Evolutionary conservation across 2,329 filamentous ascomycete genomes (phyloP), one percentile per base, ranked within the genome.

Genomic region (Calonectria ilicicola): DNA sequence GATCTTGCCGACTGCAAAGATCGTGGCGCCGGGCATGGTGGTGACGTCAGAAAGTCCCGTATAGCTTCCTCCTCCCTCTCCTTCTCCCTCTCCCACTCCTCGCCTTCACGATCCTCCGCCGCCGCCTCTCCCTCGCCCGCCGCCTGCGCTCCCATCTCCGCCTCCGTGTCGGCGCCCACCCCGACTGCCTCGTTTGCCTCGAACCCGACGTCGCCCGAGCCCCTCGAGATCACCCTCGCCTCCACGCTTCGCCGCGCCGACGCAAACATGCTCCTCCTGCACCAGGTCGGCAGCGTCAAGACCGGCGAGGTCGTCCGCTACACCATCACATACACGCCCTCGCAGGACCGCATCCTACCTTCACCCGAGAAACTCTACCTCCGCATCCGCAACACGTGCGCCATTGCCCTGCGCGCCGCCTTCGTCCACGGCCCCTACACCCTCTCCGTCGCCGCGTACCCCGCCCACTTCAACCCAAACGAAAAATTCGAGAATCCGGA

Each of bases 401-500:
- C 95, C 70, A 94, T 98, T 75, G 94, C 97, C 19, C 88, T 98
- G 46, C 94, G 97, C 80, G 97, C 97, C 67, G 97, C 97, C 69
- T 99, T 98, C 83, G 93, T 99, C 67, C 97, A 98, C 85, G 97
- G 97, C 0, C 97, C 97, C 1, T 99, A 99, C 82, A 97, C 93
- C 0, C 89, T 98, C 44, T 95, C 95, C 80, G 93, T 96, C 62
- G 92, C 96, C 65, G 94, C 95, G 27, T 98, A 97, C 79, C 95
- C 96, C 0, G 89, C 94, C 19, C 91, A 89, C 58, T 98, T 97
- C 86, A 90, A 96, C 79, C 95, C 96, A 2, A 95, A 98, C 84
- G 87, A 89, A 76, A 95, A 95, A 82, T 92, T 94, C 78, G 90
- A 92, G 70, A 88, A 93, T 65, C 89, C 93, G 1, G 90, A 92